phyloP scores from a whole-genome alignment of 768 basidiomycete species.

The Mycena sanguinolenta region DNA sequence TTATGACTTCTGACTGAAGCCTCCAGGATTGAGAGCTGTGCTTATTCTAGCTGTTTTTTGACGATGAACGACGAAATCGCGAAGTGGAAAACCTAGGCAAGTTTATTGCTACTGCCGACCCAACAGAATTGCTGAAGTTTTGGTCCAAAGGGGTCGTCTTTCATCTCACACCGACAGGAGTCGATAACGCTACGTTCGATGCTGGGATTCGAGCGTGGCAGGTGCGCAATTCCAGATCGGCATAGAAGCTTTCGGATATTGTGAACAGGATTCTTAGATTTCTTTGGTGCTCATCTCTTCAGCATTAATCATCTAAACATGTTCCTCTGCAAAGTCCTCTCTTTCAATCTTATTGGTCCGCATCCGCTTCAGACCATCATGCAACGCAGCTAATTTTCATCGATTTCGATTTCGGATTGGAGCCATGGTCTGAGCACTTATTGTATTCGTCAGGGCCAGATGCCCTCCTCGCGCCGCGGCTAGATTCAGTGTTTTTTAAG shows the following conservation, averaged over 20 bases:
- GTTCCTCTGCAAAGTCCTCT: too few species aligned
- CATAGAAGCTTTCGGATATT: background rate
- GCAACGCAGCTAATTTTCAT: too few species aligned
- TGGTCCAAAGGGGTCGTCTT: slow-evolving; percentile 86
- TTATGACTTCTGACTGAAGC: background rate
- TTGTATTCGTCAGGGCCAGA: too few species aligned
- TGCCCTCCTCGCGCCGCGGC: too few species aligned
- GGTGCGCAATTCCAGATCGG: slow-evolving; percentile 6
- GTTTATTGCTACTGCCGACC: slow-evolving; percentile 6
- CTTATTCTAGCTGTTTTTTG: slow-evolving; percentile 70
- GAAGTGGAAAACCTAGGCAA: slow-evolving; percentile 74
- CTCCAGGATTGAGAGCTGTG: background rate
- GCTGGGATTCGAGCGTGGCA: slow-evolving; percentile 80
- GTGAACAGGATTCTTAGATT: too few species aligned
- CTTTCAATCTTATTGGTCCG: too few species aligned
- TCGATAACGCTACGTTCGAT: slow-evolving; percentile 74
- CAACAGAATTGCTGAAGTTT: slow-evolving; percentile 4
- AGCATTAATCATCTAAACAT: too few species aligned
- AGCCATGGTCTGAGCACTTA: too few species aligned
- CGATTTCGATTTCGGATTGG: too few species aligned
- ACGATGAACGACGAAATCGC: slow-evolving; percentile 75
- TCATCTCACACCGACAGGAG: slow-evolving; percentile 73
- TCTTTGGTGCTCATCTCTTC: too few species aligned
- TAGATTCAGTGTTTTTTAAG: too few species aligned
- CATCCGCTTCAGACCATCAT: too few species aligned